phyloP scores from a whole-genome alignment of 1,284 basidiomycete genomes.

The Leccinum insigne region DNA sequence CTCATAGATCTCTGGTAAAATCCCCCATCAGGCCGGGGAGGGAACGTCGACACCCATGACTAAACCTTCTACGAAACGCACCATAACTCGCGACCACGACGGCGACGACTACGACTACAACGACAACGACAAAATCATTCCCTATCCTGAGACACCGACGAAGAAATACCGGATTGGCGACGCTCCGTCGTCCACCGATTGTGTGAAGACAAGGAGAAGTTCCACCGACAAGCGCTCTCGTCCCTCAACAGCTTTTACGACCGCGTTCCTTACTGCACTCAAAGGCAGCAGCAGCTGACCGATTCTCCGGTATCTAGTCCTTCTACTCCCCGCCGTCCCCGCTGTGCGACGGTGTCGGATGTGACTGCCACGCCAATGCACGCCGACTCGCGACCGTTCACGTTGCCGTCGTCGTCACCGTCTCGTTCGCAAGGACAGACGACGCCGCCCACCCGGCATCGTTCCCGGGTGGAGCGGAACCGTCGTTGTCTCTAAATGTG shows the following conservation, averaged over 20 bases:
- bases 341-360: not conserved
- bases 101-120: not conserved
- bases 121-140: not conserved
- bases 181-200: too few species aligned
- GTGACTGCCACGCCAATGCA: not conserved
- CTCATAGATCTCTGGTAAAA: conserved; percentile 12
- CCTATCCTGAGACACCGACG: conserved; percentile 30
- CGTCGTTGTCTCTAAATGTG: too few species aligned
- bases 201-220: not conserved
- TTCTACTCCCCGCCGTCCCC: conserved; percentile 28
- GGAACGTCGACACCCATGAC: conserved; percentile 5
- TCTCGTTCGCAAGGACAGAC: conserved; percentile 11
- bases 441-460: conserved; percentile 11
- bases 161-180: conserved; percentile 25
- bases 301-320: conserved; percentile 11
- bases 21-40: conserved; percentile 7
- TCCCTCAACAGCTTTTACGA: not conserved
- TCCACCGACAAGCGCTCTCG: conserved; percentile 15
- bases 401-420: conserved; percentile 3
- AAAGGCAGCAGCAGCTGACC: conserved; percentile 1
- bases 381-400: not conserved
- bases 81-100: conserved; percentile 6
- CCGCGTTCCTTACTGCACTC: conserved; percentile 26
- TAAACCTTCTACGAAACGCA: conserved; percentile 25
- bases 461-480: conserved; percentile 17